Conservation (phyloP, 1,284 basidiomycete genomes). For the Schizophyllum amplum region DNA sequence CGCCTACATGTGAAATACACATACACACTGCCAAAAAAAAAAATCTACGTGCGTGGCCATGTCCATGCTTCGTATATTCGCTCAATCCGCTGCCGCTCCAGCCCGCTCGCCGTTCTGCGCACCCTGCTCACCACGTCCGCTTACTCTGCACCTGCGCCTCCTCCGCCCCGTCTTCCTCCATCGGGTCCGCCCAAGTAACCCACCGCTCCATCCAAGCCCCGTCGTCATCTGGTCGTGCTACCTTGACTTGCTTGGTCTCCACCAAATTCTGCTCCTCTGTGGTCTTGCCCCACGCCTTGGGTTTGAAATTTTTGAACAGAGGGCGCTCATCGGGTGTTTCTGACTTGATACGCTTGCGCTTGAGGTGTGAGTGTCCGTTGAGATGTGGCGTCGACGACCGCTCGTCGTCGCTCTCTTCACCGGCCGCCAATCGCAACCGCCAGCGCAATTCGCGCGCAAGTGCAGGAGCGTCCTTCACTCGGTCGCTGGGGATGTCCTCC, state of each 20-base stretch:
- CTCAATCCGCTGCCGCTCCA: slow-evolving; percentile 65
- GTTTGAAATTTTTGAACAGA: slow-evolving; percentile 59
- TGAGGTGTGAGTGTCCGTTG: slow-evolving; percentile 26
- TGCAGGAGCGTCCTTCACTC: slow-evolving; percentile 69
- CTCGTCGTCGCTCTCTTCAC: slow-evolving; percentile 66
- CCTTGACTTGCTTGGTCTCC: slow-evolving; percentile 25
- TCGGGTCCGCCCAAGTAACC: slow-evolving; percentile 25
- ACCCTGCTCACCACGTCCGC: slow-evolving; percentile 49
- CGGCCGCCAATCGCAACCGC: slow-evolving; percentile 61
- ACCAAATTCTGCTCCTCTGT: slow-evolving; percentile 33
- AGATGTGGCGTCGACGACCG: slow-evolving; percentile 25
- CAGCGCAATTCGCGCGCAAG: slow-evolving; percentile 78
- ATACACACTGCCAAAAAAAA: background rate
- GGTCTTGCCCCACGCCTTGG: slow-evolving; percentile 53
- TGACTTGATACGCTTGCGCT: slow-evolving; percentile 43
- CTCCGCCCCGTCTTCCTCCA: slow-evolving; percentile 31
- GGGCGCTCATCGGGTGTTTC: slow-evolving; percentile 20
- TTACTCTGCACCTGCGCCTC: slow-evolving; percentile 41
- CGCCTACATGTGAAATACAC: background rate
- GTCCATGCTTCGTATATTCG: slow-evolving; percentile 60
- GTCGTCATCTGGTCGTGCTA: slow-evolving; percentile 25
- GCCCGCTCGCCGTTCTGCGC: slow-evolving; percentile 42
- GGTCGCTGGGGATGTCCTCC: slow-evolving; percentile 75
- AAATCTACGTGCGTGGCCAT: slow-evolving; percentile 27
- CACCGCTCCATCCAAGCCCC: slow-evolving; percentile 29